phyloP scores from a whole-genome alignment of 2,329 filamentous ascomycete genomes.

The Myriosclerotinia curreyana region DNA sequence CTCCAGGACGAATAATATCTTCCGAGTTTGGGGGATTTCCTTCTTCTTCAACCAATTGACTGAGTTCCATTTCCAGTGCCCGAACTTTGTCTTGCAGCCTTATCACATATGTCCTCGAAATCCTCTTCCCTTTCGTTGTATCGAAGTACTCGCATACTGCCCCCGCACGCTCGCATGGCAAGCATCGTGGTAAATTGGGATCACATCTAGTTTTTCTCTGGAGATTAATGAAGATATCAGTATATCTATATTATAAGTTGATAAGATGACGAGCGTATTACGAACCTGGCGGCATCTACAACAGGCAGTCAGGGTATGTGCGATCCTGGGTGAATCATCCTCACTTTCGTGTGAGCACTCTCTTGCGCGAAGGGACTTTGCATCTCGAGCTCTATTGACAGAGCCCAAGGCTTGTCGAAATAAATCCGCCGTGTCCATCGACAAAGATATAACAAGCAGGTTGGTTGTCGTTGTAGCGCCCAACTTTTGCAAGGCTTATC shows the following conservation, averaged over 20 bases:
- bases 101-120: conserved; percentile 89
- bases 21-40: conserved; percentile 69
- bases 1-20: conserved; percentile 81
- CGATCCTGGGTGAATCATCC: conserved; percentile 59
- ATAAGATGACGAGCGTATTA: conserved; percentile 25
- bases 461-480: conserved; percentile 21
- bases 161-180: conserved; percentile 88
- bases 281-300: conserved; percentile 75
- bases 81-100: conserved; percentile 84
- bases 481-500: conserved; percentile 30
- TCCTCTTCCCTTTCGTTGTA: conserved; percentile 77
- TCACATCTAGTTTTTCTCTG: conserved; percentile 94
- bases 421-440: conserved; percentile 59
- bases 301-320: conserved; percentile 76
- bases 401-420: conserved; percentile 56
- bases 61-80: conserved; percentile 76
- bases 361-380: conserved; percentile 32
- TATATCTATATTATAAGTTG: conserved; percentile 41
- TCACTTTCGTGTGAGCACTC: conserved; percentile 47
- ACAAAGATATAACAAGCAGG: conserved; percentile 20
- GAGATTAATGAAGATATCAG: conserved; percentile 24
- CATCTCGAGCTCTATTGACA: conserved; percentile 39
- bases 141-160: conserved; percentile 95
- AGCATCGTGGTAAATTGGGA: conserved; percentile 83
- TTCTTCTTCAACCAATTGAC: conserved; percentile 74